Base-by-base conservation (phyloP, 2,329 filamentous ascomycete species). In the Pleoardoris graminearum region DNA sequence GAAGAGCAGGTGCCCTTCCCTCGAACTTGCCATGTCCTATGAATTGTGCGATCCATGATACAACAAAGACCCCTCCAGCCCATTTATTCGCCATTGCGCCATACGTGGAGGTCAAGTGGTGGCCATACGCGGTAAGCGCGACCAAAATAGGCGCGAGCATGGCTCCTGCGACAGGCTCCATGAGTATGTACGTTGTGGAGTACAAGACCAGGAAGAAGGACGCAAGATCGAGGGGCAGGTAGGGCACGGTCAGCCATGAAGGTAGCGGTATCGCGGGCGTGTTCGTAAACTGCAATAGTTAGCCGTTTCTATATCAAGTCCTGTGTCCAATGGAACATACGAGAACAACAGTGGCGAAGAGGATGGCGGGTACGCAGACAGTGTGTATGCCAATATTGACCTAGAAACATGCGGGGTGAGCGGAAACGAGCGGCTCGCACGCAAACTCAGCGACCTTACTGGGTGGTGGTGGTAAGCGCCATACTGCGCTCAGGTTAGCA, bases 151-250 rank as follows among this genome's bases (percentile, higher is more conserved):
- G 83, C 5, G 89, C 86, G 36, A 96, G 78, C 23, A 89, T 77
- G 10, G 85, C 86, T 45, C 94, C 94, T 10, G 94, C 94, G 0
- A 97, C 91, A 1, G 94, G 94, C 70, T 99, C 94, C 67, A 99
- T 87, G 19, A 99, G 83, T 42, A 97, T 81, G 70, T 97, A 99
- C 50, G 97, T 83, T 1, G 82, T 82, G 32, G 88, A 83, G 75
- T 94, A 97, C 23, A 86, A 62, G 8, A 85, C 64, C 36, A 80
- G 80, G 47, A 75, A 77, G 53, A 83, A 77, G 3, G 84, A 86
- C 45, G 82, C 84, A 54, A 81, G 70, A 57, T 86, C 86, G 23
- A 81, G 76, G 33, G 84, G 83, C 23, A 87, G 78, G 67, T 84
- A 78, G 25, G 82, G 77, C 45, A 84, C 71, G 30, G 77, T 77